Conservation (phyloP, 768 basidiomycete genomes). For the Epithele typhae region DNA sequence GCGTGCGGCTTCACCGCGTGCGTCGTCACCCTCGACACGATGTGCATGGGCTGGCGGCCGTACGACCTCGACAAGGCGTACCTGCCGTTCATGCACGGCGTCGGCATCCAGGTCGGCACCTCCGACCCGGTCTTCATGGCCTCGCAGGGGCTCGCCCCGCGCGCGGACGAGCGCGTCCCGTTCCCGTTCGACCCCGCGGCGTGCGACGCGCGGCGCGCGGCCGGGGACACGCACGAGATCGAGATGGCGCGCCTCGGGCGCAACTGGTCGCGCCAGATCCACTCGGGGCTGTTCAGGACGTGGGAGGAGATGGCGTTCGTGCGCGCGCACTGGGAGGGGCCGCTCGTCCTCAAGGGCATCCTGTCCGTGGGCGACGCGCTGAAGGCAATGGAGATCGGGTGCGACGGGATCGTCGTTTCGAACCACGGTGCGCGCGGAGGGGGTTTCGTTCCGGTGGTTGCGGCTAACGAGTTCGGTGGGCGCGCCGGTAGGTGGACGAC, state of each 20-base stretch:
- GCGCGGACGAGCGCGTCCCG: conserved; percentile 33
- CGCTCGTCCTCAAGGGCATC: conserved; percentile 65
- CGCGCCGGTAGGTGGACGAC: conserved; percentile 71
- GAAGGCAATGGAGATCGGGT: conserved; percentile 56
- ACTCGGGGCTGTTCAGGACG: conserved; percentile 54
- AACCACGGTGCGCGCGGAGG: conserved; percentile 72
- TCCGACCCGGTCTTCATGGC: conserved; percentile 82
- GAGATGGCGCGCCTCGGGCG: conserved; percentile 45
- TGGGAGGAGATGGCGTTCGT: conserved; percentile 74
- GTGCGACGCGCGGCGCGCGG: conserved; percentile 35
- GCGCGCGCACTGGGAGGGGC: conserved; percentile 72
- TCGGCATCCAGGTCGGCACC: conserved; percentile 61
- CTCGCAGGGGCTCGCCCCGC: conserved; percentile 42
- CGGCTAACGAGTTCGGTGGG: too few species aligned
- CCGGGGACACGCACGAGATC: conserved; percentile 44
- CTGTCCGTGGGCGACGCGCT: conserved; percentile 49
- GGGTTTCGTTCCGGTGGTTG: too few species aligned
- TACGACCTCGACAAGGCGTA: conserved; percentile 64
- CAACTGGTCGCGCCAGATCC: conserved; percentile 60
- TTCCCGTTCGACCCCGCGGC: conserved; percentile 60
- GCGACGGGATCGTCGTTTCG: conserved; percentile 74
- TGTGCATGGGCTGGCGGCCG: conserved; percentile 70
- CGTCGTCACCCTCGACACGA: conserved; percentile 78
- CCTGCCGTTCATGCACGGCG: conserved; percentile 62
- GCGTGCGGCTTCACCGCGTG: conserved; percentile 62